These are phyloP conservation scores for Eucalyptus erythrocorys DNA, from an alignment of 345 rosid species.

Conservation along the genomic window DNA sequence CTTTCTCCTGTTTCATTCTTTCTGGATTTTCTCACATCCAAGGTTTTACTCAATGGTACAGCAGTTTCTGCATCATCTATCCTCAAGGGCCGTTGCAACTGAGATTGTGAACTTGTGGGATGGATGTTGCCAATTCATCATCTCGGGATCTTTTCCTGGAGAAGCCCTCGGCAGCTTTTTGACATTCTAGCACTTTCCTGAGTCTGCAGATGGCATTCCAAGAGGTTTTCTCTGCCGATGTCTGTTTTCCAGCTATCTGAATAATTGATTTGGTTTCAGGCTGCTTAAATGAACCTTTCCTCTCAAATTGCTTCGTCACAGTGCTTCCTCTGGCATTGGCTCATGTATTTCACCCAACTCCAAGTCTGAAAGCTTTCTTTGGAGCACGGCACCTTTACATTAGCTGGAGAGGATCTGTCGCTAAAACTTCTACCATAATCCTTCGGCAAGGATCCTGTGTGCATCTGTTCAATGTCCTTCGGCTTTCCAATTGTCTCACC, in stretches of 20 bases:
- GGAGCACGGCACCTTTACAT: slow-evolving; percentile 47
- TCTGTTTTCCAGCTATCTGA: too few relatives aligned
- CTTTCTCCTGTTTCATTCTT: slow-evolving; percentile 31
- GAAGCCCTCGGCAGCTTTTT: too few relatives aligned
- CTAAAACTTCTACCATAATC: slow-evolving; percentile 19
- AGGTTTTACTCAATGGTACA: slow-evolving; percentile 23
- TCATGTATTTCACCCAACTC: slow-evolving; percentile 94
- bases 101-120: slow-evolving; percentile 32
- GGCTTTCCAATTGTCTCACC: slow-evolving; percentile 37
- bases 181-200: too few relatives aligned
- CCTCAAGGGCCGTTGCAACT: slow-evolving; percentile 26
- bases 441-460: slow-evolving; percentile 34
- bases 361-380: slow-evolving; percentile 66
- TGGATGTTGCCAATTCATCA: slow-evolving; percentile 38
- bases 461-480: slow-evolving; percentile 33
- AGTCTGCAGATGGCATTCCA: too few relatives aligned
- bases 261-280: too few relatives aligned
- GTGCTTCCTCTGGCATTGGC: slow-evolving; percentile 40
- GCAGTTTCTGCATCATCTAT: slow-evolving; percentile 32
- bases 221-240: too few relatives aligned
- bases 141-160: too few relatives aligned
- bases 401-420: slow-evolving; percentile 14
- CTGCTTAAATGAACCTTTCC: too few relatives aligned
- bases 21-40: slow-evolving; percentile 37
- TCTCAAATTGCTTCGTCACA: slow-evolving; percentile 32